Evolutionary conservation across 306 rosid species (phyloP), one percentile per base, ranked within the genome.

Genomic region (Calophaca sinica): DNA sequence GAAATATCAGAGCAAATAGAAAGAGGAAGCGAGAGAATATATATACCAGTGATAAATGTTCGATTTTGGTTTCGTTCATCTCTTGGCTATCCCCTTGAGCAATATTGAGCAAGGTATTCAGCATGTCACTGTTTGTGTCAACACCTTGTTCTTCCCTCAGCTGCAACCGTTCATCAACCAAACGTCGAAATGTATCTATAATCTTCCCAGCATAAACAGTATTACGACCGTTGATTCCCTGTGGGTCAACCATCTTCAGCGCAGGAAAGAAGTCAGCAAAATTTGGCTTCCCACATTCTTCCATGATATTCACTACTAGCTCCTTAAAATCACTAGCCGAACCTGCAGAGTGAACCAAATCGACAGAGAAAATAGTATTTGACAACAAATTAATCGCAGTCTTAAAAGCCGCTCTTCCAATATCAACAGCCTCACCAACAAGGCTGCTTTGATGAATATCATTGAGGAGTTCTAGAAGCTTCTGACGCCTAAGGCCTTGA

Each of bases 111-210:
- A 70, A 10, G 1, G 33, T 10, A 10, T 36, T 58, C 5, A 70
- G 26, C 50, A 52, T 53, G 36, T 70, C 74, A 1, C 20, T 70
- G 4, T 38, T 20, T 10, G 49, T 8, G 5, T 46, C 58, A 48
- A 11, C n/a, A 29, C 35, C 5, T n/a, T 3, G 12, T 8, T 3
- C 58, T n/a, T 67, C 44, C n/a, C 72, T 48, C 9, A 46, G 6
- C 58, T 67, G 48, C 58, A 67, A 67, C 7, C 59, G 6, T 48
- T 67, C 4, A 1, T 48, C 6, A 67, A 67, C 9, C 72, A 48
- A 29, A 4, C 9, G 0, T 2, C n/a, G 42, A 32, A 66, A 66
- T 1, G 48, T 67, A 6, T 12, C 1, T 20, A 67, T 29, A 38
- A 67, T 9, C 59, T 11, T 67, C 2, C 28, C 14, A 68, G 53